These are phyloP conservation scores for Eucalyptus brandiana DNA, from an alignment of 345 rosid species.

Conservation along the genomic window DNA sequence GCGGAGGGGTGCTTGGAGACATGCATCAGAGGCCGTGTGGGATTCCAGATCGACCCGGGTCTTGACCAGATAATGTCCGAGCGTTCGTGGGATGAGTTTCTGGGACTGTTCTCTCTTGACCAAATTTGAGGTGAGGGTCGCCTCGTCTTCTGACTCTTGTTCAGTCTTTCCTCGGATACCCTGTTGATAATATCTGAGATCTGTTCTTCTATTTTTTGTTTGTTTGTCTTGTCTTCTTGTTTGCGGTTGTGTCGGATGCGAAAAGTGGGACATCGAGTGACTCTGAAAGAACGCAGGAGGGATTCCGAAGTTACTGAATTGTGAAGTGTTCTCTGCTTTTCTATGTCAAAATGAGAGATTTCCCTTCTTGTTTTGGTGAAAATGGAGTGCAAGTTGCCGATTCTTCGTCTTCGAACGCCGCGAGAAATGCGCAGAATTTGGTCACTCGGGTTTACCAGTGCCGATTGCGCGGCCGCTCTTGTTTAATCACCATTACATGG, in stretches of 20 bases:
- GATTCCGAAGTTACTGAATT: background rate
- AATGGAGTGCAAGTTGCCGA: constrained; percentile 83
- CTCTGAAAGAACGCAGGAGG: constrained; percentile 8
- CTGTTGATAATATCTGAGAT: background rate
- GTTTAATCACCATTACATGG: constrained; percentile 76
- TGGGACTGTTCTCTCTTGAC: background rate
- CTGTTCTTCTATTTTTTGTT: background rate
- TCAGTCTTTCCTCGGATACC: background rate
- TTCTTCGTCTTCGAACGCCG: constrained; percentile 54
- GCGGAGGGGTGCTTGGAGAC: background rate
- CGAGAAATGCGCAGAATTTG: constrained; percentile 61
- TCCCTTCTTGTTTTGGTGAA: constrained; percentile 94
- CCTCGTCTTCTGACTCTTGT: background rate
- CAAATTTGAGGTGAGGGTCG: background rate
- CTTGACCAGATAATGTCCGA: background rate
- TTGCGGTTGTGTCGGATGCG: constrained; percentile 9
- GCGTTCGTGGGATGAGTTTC: background rate
- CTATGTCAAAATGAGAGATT: constrained; percentile 61
- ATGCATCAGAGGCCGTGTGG: background rate
- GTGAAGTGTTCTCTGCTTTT: background rate
- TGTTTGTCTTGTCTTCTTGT: background rate
- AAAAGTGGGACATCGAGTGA: constrained; percentile 6
- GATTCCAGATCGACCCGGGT: constrained; percentile 1
- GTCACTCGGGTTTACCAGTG: constrained; percentile 71
- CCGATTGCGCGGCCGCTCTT: constrained; percentile 47